Conservation (phyloP, 495 filamentous ascomycete genomes). For the Margaritispora aquatica region DNA sequence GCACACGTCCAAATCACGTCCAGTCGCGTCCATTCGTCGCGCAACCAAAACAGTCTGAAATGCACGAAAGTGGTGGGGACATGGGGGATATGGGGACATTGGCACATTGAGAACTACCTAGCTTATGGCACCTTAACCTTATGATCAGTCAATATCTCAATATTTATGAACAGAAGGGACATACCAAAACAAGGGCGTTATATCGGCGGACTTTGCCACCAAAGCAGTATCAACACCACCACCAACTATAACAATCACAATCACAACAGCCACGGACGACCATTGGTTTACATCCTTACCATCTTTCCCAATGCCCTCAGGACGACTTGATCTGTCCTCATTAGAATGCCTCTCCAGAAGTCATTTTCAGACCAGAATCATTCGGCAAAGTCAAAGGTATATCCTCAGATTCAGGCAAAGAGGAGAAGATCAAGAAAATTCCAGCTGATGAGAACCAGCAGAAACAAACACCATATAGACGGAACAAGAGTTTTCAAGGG, state of each 20-base stretch:
- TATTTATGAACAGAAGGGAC: too few species aligned
- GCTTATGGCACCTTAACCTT: too few species aligned
- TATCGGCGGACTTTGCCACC: too few species aligned
- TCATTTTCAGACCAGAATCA: slow-evolving; percentile 43
- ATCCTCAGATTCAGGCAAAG: not conserved
- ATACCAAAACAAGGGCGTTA: too few species aligned
- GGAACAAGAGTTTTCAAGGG: slow-evolving; percentile 38
- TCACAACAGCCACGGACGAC: not conserved
- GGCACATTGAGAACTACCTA: too few species aligned
- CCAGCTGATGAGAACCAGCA: slow-evolving; percentile 11
- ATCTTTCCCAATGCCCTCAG: not conserved
- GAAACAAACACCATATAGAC: slow-evolving; percentile 40
- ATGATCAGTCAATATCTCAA: too few species aligned
- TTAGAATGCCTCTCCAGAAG: slow-evolving; percentile 41
- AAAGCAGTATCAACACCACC: too few species aligned
- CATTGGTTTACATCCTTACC: not conserved
- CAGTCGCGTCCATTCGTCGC: not conserved
- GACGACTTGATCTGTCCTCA: not conserved
- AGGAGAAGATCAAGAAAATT: not conserved
- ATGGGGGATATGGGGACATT: too few species aligned
- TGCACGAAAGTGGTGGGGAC: too few species aligned
- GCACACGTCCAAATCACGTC: not conserved
- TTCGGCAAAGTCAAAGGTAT: slow-evolving; percentile 19
- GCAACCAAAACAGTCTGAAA: too few species aligned
- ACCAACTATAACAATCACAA: not conserved